These are phyloP conservation scores for Debaryomyces psychrophilus DNA, from an alignment of 1,139 yeast genomes.

Conservation along the genomic window DNA sequence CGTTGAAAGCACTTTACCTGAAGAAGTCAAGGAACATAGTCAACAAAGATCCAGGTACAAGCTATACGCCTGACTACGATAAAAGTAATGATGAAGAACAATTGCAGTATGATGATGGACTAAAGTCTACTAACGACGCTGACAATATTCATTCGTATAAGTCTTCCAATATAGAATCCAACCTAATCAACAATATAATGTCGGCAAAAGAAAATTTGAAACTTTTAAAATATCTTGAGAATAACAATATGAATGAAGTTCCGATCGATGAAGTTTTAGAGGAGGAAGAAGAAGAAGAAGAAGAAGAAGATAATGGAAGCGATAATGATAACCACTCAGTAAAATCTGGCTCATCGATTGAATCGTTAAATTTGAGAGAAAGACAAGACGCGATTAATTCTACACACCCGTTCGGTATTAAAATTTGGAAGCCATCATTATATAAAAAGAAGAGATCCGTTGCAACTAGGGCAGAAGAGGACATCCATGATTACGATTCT, in stretches of 20 bases:
- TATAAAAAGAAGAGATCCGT: slow-evolving; percentile 93
- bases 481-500: slow-evolving; percentile 76
- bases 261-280: slow-evolving; percentile 18
- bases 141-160: slow-evolving; percentile 8
- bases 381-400: slow-evolving; percentile 95
- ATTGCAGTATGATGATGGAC: slow-evolving; percentile 8
- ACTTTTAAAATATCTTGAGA: slow-evolving; percentile 20
- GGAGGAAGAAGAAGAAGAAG: slow-evolving; percentile 17
- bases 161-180: slow-evolving; percentile 17
- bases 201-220: slow-evolving; percentile 27
- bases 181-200: slow-evolving; percentile 21
- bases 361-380: slow-evolving; percentile 86
- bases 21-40: slow-evolving; percentile 22
- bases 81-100: slow-evolving; percentile 5
- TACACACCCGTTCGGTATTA: slow-evolving; percentile 97
- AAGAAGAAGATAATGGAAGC: slow-evolving; percentile 17
- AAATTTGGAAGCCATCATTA: slow-evolving; percentile 97
- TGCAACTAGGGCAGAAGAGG: slow-evolving; percentile 88
- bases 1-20: slow-evolving; percentile 49
- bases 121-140: slow-evolving; percentile 3
- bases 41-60: slow-evolving; percentile 1
- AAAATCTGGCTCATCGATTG: slow-evolving; percentile 52
- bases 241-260: slow-evolving; percentile 13
- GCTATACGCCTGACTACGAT: slow-evolving; percentile 10
- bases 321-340: slow-evolving; percentile 33